phyloP scores from a whole-genome alignment of 768 basidiomycete species.

The Lactarius sanguifluus region DNA sequence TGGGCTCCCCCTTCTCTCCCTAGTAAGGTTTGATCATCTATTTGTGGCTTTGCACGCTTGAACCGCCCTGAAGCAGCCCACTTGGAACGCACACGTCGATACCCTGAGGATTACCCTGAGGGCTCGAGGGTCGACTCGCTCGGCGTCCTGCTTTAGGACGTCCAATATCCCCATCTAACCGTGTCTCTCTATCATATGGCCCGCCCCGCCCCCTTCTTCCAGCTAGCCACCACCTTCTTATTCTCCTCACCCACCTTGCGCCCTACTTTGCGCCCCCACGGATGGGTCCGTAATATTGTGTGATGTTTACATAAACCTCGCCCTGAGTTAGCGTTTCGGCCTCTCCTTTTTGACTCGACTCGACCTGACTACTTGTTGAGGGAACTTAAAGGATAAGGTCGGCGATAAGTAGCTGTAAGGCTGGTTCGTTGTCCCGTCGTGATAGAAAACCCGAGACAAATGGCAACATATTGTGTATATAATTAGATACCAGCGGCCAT shows the following conservation, averaged over 20 bases:
- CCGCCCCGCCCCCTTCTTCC: not conserved
- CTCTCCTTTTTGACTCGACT: not conserved
- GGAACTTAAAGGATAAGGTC: not conserved
- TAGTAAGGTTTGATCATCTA: constrained; percentile 22
- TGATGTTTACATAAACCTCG: not conserved
- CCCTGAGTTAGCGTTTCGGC: not conserved
- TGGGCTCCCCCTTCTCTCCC: not conserved
- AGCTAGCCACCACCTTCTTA: not conserved
- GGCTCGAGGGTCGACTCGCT: too few relatives aligned
- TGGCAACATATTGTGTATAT: not conserved
- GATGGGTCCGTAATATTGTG: not conserved
- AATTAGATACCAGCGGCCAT: constrained; percentile 19
- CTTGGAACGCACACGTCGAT: not conserved
- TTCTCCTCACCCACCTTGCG: not conserved
- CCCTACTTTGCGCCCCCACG: not conserved
- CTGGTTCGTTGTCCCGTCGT: not conserved
- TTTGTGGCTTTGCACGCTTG: not conserved
- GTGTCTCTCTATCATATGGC: not conserved
- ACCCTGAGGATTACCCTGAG: not conserved
- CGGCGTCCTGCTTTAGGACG: not conserved
- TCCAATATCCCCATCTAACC: not conserved
- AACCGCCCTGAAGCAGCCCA: constrained; percentile 2
- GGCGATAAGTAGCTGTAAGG: not conserved
- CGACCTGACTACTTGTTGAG: not conserved
- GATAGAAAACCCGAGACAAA: not conserved